Evolutionary conservation across 1,139 yeast genomes (phyloP).

Genomic region (Suhomyces yuchorum): DNA sequence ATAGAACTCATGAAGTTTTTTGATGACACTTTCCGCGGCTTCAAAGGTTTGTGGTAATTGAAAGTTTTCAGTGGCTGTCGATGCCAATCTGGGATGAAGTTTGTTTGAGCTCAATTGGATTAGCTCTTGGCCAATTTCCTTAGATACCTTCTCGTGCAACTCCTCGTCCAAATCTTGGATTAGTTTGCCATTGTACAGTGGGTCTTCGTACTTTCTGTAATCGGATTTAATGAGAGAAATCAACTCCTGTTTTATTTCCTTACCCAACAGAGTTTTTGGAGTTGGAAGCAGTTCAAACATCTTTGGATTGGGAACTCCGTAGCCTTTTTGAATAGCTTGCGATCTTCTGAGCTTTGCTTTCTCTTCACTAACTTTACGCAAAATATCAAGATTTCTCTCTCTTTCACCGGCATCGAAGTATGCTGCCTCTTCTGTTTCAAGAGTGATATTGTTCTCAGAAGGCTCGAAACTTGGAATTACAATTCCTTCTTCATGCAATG

Average conservation of each 20-base stretch:
- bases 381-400: constrained; percentile 26
- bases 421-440: constrained; percentile 13
- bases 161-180: constrained; percentile 48
- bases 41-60: constrained; percentile 19
- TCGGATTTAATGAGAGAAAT: constrained; percentile 50
- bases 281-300: constrained; percentile 12
- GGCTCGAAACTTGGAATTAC: constrained; percentile 30
- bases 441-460: constrained; percentile 23
- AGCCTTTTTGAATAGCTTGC: constrained; percentile 49
- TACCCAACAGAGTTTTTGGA: constrained; percentile 19
- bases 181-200: constrained; percentile 23
- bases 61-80: constrained; percentile 13
- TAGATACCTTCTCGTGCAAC: constrained; percentile 26
- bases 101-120: constrained; percentile 2
- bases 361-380: constrained; percentile 32
- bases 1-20: constrained; percentile 20
- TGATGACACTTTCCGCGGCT: constrained; percentile 18
- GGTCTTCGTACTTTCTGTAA: constrained; percentile 35
- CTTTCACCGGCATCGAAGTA: constrained; percentile 27
- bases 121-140: constrained; percentile 32
- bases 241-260: constrained; percentile 40
- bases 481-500: constrained; percentile 28
- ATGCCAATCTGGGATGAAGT: constrained; percentile 10
- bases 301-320: constrained; percentile 51
- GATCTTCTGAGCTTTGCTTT: constrained; percentile 43